Conservation (phyloP, 139 green algal species). For the Penium margaritaceum region DNA sequence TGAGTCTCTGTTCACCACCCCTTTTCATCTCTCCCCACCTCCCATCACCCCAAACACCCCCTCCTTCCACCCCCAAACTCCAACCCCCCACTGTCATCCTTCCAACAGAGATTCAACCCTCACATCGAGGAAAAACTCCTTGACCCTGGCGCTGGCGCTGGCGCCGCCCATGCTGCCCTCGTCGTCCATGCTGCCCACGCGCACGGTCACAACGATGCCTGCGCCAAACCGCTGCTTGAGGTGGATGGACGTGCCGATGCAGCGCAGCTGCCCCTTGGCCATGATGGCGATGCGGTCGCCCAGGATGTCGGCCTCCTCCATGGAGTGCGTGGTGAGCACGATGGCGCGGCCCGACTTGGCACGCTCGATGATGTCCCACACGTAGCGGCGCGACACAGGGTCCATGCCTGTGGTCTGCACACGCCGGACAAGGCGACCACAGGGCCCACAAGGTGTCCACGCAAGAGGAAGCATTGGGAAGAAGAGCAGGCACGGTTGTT, state of each 20-base stretch:
- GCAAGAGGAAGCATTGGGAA: too few species aligned
- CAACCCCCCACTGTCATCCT: background rate
- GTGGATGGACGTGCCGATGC: conserved; percentile 47
- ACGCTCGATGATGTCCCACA: conserved; percentile 35
- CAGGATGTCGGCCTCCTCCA: conserved; percentile 59
- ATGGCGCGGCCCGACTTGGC: conserved; percentile 44
- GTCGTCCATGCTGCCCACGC: background rate
- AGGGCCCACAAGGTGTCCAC: too few species aligned
- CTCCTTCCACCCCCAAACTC: background rate
- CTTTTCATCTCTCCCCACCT: too few species aligned
- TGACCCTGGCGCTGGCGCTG: background rate
- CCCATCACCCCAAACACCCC: too few species aligned
- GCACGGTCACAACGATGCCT: background rate
- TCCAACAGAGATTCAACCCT: background rate
- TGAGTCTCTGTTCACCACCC: too few species aligned
- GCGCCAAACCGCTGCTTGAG: conserved; percentile 41
- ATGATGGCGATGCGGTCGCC: conserved; percentile 57
- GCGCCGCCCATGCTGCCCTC: background rate
- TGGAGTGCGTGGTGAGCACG: conserved; percentile 56
- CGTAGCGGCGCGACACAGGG: conserved; percentile 63
- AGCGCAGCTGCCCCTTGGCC: conserved; percentile 45
- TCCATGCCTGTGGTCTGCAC: conserved; percentile 75
- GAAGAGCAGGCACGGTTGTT: too few species aligned
- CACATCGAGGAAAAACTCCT: background rate
- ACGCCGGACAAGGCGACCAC: too few species aligned